Percentiles rank a stretch among this genome's conserved stretches.
phyloP scores from a whole-genome alignment of 1,139 yeast genomes.

The Hansenula anomala region DNA sequence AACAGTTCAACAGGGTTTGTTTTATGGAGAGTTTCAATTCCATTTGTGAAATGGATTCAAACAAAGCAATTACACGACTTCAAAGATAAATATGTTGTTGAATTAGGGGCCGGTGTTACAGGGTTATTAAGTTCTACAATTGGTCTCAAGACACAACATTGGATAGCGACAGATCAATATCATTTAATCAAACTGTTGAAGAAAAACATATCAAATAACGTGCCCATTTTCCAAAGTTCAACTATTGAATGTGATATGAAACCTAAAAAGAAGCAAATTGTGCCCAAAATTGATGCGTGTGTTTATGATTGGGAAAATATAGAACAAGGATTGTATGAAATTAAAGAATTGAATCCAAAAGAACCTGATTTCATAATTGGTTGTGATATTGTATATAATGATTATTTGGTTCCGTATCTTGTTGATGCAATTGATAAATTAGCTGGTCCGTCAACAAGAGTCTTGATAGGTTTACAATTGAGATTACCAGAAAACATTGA shows the following conservation, averaged over 20 bases:
- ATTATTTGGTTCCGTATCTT: conserved; percentile 50
- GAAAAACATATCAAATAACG: conserved; percentile 40
- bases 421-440: conserved; percentile 37
- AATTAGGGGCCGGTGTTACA: conserved; percentile 64
- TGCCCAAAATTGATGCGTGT: conserved; percentile 32
- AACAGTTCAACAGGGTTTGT: conserved; percentile 65
- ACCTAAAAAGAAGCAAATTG: not conserved
- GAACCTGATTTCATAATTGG: conserved; percentile 50
- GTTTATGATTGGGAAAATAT: conserved; percentile 66
- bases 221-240: conserved; percentile 4
- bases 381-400: conserved; percentile 70
- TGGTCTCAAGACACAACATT: conserved; percentile 33
- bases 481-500: conserved; percentile 51
- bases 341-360: conserved; percentile 13
- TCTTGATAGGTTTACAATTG: conserved; percentile 49
- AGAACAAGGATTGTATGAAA: conserved; percentile 29
- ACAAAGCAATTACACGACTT: conserved; percentile 8
- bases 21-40: conserved; percentile 54
- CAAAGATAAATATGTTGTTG: conserved; percentile 36
- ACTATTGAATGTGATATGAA: conserved; percentile 2
- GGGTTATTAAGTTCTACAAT: conserved; percentile 49
- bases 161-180: conserved; percentile 60
- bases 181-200: conserved; percentile 48
- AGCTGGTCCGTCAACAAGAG: conserved; percentile 31
- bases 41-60: conserved; percentile 50